Evolutionary conservation across 2,329 filamentous ascomycete species (phyloP).

Genomic region (Myriosclerotinia duriaeana): DNA sequence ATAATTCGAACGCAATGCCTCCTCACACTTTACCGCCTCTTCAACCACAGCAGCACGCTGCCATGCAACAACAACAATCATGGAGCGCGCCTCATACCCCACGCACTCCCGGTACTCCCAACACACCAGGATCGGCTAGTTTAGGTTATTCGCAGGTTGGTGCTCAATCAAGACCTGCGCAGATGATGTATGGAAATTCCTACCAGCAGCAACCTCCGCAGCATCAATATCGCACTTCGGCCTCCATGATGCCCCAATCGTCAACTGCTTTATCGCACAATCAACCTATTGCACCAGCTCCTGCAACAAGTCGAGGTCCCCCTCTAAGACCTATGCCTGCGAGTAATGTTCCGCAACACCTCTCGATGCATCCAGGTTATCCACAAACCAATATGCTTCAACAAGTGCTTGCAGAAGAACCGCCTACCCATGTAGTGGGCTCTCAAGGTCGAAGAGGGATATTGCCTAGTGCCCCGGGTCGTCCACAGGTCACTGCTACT

Average conservation of each 20-base stretch:
- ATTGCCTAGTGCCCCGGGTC: conserved; percentile 83
- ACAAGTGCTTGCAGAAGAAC: conserved; percentile 54
- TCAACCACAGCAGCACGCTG: conserved; percentile 48
- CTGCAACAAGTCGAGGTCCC: conserved; percentile 54
- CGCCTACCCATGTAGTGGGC: conserved; percentile 88
- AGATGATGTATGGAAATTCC: conserved; percentile 37
- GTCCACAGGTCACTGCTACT: conserved; percentile 71
- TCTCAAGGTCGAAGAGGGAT: conserved; percentile 92
- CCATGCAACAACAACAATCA: conserved; percentile 54
- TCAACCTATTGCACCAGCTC: conserved; percentile 74
- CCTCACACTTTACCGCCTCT: conserved; percentile 58
- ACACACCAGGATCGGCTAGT: conserved; percentile 56
- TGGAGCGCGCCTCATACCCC: conserved; percentile 55
- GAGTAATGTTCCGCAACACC: conserved; percentile 52
- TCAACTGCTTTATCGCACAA: conserved; percentile 68
- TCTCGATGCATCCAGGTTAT: conserved; percentile 53
- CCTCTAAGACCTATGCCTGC: conserved; percentile 68
- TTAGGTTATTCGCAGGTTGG: conserved; percentile 60
- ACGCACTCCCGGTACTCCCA: conserved; percentile 61
- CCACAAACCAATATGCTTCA: conserved; percentile 58
- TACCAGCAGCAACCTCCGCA: conserved; percentile 32
- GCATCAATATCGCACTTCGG: conserved; percentile 52
- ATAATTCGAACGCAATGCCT: conserved; percentile 44
- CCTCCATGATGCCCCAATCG: conserved; percentile 64
- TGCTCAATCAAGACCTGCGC: conserved; percentile 33